Conservation (phyloP, 1,284 basidiomycete genomes). For the Sporisorium graminicola region DNA sequence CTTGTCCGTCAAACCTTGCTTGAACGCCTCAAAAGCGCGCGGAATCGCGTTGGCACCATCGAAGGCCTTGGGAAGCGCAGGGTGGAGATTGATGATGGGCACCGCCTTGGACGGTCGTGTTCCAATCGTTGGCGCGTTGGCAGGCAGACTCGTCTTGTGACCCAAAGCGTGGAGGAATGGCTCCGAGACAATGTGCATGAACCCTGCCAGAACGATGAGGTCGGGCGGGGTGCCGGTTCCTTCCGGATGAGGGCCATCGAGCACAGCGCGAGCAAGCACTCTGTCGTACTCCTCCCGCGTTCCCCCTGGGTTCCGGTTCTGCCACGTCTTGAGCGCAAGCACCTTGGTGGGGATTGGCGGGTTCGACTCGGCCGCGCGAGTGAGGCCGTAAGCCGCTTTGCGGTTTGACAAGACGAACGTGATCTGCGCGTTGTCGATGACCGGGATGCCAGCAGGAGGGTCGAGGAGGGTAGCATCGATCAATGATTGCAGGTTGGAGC, state of each 20-base stretch:
- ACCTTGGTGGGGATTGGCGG: constrained; percentile 81
- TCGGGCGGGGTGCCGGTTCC: constrained; percentile 75
- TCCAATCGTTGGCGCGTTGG: constrained; percentile 39
- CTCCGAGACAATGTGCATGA: constrained; percentile 89
- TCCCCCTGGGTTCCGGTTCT: constrained; percentile 77
- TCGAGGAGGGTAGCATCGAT: constrained; percentile 84
- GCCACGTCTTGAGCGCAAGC: constrained; percentile 87
- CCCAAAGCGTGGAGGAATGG: constrained; percentile 71
- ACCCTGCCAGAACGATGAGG: constrained; percentile 91
- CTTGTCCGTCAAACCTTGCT: constrained; percentile 74
- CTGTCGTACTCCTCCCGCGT: constrained; percentile 88
- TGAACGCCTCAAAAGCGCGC: constrained; percentile 88
- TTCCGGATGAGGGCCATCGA: constrained; percentile 66
- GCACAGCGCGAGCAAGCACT: constrained; percentile 82
- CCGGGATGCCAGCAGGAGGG: constrained; percentile 70
- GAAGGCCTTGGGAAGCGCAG: constrained; percentile 92
- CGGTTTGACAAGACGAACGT: constrained; percentile 90
- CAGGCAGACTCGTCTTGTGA: constrained; percentile 52
- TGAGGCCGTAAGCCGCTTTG: constrained; percentile 89
- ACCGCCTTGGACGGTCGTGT: constrained; percentile 72
- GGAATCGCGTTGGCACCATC: constrained; percentile 92
- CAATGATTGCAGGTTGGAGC: constrained; percentile 94
- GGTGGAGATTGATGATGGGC: constrained; percentile 95
- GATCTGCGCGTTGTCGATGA: constrained; percentile 75
- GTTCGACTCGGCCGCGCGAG: constrained; percentile 81